Evolutionary conservation across 306 rosid species (phyloP), one percentile per base, ranked within the genome.

Genomic region (Rubus idaeus): DNA sequence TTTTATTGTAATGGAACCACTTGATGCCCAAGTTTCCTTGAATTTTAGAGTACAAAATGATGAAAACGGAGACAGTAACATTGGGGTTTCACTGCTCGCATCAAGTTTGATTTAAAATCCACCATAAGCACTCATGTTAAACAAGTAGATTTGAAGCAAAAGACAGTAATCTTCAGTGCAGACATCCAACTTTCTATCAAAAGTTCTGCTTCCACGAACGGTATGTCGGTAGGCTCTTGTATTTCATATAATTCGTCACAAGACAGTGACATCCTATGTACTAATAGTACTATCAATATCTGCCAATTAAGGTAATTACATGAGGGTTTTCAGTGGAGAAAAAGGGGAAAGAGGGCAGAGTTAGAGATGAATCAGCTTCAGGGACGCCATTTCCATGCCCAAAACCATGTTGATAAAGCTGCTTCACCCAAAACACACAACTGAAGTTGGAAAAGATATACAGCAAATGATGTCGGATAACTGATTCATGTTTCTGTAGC

Each of bases 401-500:
- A 41, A 39, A 10, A 26, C 60, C 53, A 49, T 13, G 21, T 47
- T 8, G 16, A 30, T 16, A 26, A 17, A 58, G 75, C 75, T 44
- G 81, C 76, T 58, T 70, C 70, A 26, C 68, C 70, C 51, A 58
- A 39, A 46, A 47, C 30, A 39, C 73, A 68, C 55, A 14, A 40
- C 30, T 62, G 3, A 30, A 45, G 41, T 21, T 3, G 23, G 51
- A 35, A 2, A 41, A 74, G 18, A 17, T n/a, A 37, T 66, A 30
- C 23, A 56, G 58, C 47, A 37, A 77, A 70, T 23, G 51, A 70
- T 44, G 67, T 12, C 17, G 44, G 41, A 50, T 20, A 23, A 35
- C 10, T 40, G 10, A 26, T 50, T 10, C 17, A 10, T 16, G 23
- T 49, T 60, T 40, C 46, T 62, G 20, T 16, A 2, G 61, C 40